Conservation (phyloP, 2,329 filamentous ascomycete species). For the Grosmannia serpens region DNA sequence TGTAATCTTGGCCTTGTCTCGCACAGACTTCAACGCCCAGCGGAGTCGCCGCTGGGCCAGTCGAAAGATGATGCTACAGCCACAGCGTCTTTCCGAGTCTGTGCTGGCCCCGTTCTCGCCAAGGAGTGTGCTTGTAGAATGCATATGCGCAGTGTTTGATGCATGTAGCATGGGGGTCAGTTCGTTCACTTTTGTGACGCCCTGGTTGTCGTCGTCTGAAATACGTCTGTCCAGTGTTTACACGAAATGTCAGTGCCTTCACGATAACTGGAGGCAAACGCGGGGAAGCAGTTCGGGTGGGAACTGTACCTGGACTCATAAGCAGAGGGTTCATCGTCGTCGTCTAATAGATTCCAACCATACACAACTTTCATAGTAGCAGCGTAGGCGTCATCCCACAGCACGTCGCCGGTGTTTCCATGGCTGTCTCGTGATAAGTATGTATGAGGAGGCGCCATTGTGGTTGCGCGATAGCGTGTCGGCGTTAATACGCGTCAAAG, state of each 20-base stretch:
- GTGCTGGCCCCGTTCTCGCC: not conserved
- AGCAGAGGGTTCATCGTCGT: not conserved
- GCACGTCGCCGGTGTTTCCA: not conserved
- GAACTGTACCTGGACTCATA: not conserved
- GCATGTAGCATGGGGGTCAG: not conserved
- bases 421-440: not conserved
- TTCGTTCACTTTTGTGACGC: not conserved
- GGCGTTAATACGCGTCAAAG: not conserved
- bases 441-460: not conserved
- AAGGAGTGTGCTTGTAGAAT: not conserved
- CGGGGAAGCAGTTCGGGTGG: not conserved
- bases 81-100: not conserved
- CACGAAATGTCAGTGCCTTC: no score
- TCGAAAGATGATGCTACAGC: not conserved
- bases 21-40: not conserved
- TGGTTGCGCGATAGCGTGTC: not conserved
- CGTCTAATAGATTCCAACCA: not conserved
- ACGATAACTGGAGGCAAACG: not conserved
- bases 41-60: not conserved
- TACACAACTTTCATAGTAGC: constrained; percentile 5
- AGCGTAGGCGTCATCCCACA: constrained; percentile 4
- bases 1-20: not conserved
- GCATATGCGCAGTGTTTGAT: no score
- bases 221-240: not conserved
- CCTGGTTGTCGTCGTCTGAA: not conserved